Evolutionary conservation across 2,329 filamentous ascomycete species (phyloP), one percentile per base, ranked within the genome.

Genomic region (Aspergillus texensis): DNA sequence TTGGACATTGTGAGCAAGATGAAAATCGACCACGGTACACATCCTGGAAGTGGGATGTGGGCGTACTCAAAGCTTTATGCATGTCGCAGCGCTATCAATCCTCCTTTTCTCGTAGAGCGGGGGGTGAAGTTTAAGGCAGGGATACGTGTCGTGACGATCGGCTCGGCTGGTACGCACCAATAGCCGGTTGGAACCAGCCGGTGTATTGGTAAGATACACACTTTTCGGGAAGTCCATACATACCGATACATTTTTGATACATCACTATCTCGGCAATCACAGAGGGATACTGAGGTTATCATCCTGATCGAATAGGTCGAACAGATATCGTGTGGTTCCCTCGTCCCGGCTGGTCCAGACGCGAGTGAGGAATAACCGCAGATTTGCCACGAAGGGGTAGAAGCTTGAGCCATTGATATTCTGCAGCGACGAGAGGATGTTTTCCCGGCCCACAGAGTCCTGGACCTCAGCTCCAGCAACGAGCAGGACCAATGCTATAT

Each of bases 301-400:
- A 28, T 58, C 45, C 28, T 10, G 10, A 8, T 58, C 57, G 16
- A 58, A 58, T 16, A 58, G 43, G 4, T 28, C n/a, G 30, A 58
- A 58, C 26, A 58, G 45, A 16, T 50, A 58, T 6, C n/a, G 57
- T 4, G 21, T n/a, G 3, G 57, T 41, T 28, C 57, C 57, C 6
- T 30, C n/a, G 30, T 58, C 57, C 2, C 57, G 21, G 6, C 57
- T 46, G 32, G 57, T 43, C 57, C 57, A 58, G 10, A 48, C 43
- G 2, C 57, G 57, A 12, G 30, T 28, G 8, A 58, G 57, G 14
- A 52, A 58, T 26, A 41, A 1, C 5, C 43, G 43, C 6, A 58
- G 30, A 12, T 58, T 58, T 24, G 57, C 8, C 43, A 58, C 36
- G 10, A 58, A 58, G 12, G 57, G 57, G 24, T 58, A 58, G 57